Percentiles rank a stretch among this genome's conserved stretches.
These are phyloP conservation scores for Pilobolus umbonatus DNA, from an alignment of 192 early-diverging fungal genomes.

Conservation along the genomic window DNA sequence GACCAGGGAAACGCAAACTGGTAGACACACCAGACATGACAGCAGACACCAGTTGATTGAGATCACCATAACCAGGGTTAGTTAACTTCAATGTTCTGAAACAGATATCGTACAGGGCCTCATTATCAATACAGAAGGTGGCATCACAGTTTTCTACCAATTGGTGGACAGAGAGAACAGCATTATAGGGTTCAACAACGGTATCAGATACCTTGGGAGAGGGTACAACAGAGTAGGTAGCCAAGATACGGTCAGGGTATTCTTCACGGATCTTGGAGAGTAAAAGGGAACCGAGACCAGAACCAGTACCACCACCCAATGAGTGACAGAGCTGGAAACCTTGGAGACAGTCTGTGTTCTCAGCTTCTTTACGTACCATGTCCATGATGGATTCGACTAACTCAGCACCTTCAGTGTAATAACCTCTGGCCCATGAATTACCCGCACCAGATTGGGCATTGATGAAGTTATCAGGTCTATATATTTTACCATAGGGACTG, in stretches of 20 bases:
- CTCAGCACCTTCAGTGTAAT: conserved; percentile 77
- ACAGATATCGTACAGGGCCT: conserved; percentile 99
- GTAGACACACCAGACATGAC: conserved; percentile 98
- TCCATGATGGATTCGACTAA: conserved; percentile 63
- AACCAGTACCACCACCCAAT: conserved; percentile 69
- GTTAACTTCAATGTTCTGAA: conserved; percentile 93
- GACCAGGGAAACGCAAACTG: conserved; percentile 98
- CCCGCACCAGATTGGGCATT: conserved; percentile 76
- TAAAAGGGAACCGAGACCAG: conserved; percentile 66
- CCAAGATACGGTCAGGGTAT: conserved; percentile 70
- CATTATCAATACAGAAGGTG: conserved; percentile 99
- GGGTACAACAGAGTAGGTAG: conserved; percentile 73
- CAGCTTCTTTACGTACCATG: conserved; percentile 61
- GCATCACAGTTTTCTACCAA: conserved; percentile 99
- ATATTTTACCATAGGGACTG: conserved; percentile 53
- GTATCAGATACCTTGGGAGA: conserved; percentile 79
- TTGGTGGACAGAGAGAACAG: conserved; percentile 94
- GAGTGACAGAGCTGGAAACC: conserved; percentile 75
- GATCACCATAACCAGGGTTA: conserved; percentile 86
- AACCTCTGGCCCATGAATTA: conserved; percentile 92
- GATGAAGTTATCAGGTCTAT: conserved; percentile 67
- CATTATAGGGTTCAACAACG: conserved; percentile 99
- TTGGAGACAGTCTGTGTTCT: conserved; percentile 60
- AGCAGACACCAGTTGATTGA: conserved; percentile 93
- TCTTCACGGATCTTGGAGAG: conserved; percentile 73